Evolutionary conservation across 192 early-diverging fungal species (phyloP), one percentile per base, ranked within the genome.

Genomic region (Podila epicladia): DNA sequence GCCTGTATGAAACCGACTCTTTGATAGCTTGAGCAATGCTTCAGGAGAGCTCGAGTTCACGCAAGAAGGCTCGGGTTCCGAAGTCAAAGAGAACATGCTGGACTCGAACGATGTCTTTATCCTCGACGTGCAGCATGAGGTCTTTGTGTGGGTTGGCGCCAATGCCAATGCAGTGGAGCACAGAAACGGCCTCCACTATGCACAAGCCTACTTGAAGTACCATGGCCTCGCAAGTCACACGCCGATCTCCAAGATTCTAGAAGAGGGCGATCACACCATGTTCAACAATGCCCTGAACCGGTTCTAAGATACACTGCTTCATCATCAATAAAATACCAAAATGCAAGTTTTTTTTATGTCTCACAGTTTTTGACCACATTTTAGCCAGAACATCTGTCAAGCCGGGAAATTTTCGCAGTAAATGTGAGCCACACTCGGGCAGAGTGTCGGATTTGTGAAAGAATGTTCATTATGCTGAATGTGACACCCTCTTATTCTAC

Each of bases 81-180:
- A 75, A 22, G 82, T 88, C 35, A 85, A 24, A 6, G 69, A 71
- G 61, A 66, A 62, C 9, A 70, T 85, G 37, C 83, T 95, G 69
- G 84, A 92, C 64, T 67, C 82, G 9, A 82, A 93, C 33, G 89
- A 92, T 73, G 92, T 92, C 35, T 94, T 91, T 73, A 71, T 94
- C 57, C 82, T 92, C 63, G 93, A 94, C 82, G 85, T 83, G 22
- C 86, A 86, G 22, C 69, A 83, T 64, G 76, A 89, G 69, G 75
- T 93, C 29, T 92, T 83, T 71, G 71, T 86, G 41, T 93, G 92
- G 92, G 68, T 92, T 29, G 92, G 92, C 31, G 58, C 67, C 4
- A 41, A 85, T 12, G 84, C 93, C 41, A 87, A 67, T 33, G 59
- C 71, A 12, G 83, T 84, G 19, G 93, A 94, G 73, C 82, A 86